Base-by-base conservation (phyloP, 2,329 filamentous ascomycete genomes). In the Verticillium alfalfae region DNA sequence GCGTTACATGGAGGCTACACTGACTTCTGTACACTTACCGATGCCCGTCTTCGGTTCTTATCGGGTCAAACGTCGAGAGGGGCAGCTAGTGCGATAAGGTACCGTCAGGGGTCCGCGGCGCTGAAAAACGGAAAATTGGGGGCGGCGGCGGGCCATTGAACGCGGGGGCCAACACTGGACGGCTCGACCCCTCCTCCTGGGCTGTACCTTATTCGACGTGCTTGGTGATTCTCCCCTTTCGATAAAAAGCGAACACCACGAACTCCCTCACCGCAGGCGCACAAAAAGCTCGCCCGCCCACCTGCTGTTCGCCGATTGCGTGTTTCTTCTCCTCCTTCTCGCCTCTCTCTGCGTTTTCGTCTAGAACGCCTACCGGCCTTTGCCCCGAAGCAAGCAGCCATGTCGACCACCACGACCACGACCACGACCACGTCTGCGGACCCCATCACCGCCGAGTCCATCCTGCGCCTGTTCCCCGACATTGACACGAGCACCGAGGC, bases 401-500 rank as follows among this genome's bases (percentile, higher is more conserved):
- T 74, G 72, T 69, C 75, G 31, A 71, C 72, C 45, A 71, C 73
- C 22, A 71, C 77, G 13, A 70, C 73, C 31, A 71, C 77, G 13
- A 81, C 73, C 31, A 71, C 77, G 13, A 81, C 82, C 38, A 83
- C 77, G 45, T 79, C 78, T 41, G 73, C 81, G 49, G 81, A 87
- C 71, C 81, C 85, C 61, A 92, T 96, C 72, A 96, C 92, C 59
- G 92, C 93, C 18, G 87, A 95, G 69, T 92, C 90, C 71, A 92
- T 99, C 70, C 83, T 94, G 63, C 88, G 87, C 65, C 85, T 98
- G 57, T 98, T 98, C 77, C 92, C 93, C 60, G 93, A 97, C 74
- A 86, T 88, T 75, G 82, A 90, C 76, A 87, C 87, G 64, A 85
- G 82, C 71, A 88, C 88, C 66, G 83, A 86, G 59, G 92, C 92